Base-by-base conservation (phyloP, 148 eudicot genomes). In the Fagopyrum homotropicum region DNA sequence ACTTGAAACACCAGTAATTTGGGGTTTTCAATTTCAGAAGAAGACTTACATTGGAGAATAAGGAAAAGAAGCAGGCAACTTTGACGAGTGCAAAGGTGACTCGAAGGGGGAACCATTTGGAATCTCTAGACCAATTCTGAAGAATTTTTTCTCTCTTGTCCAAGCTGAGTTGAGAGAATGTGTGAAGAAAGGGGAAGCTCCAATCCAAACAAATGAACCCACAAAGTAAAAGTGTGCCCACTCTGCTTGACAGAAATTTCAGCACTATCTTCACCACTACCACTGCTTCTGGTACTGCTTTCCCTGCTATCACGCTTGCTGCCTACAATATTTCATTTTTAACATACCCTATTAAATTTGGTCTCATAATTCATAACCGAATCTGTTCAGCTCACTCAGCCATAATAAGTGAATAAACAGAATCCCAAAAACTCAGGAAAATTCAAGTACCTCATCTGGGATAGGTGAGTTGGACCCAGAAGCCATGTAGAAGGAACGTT, bases 191-290 rank as follows among this genome's bases (percentile, higher is more conserved):
- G 15, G 94, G 97, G 85, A 84, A 91, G 57, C 59, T 88, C 88
- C 81, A 64, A 26, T 77, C 83, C 76, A 92, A 80, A 80, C 89
- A 86, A 47, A 75, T 14, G 35, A 43, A 17, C 64, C 97, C 97
- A 78, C 97, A 89, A 6, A 92, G 77, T 76, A 92, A 54, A 0
- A 92, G 59, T 48, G 90, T 89, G 56, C 97, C 97, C 73, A 90
- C 45, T 84, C 89, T 87, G 9, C 82, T 92, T 45, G 97, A 89
- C 6, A 92, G 75, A 2, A 85, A 52, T 68, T 1, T 80, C 14
- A 92, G 64, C 75, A 84, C 88, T 59, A 88, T 5, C 17, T 52
- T 86, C 19, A 81, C 74, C 35, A 90, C 50, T 6, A 75, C 0
- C 79, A 80, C 69, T 35, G 82, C 84, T 73, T 90, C 90, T 55